Evolutionary conservation across 805 yeast species (phyloP), one percentile per base, ranked within the genome.

Genomic region (Starmerella sp.): DNA sequence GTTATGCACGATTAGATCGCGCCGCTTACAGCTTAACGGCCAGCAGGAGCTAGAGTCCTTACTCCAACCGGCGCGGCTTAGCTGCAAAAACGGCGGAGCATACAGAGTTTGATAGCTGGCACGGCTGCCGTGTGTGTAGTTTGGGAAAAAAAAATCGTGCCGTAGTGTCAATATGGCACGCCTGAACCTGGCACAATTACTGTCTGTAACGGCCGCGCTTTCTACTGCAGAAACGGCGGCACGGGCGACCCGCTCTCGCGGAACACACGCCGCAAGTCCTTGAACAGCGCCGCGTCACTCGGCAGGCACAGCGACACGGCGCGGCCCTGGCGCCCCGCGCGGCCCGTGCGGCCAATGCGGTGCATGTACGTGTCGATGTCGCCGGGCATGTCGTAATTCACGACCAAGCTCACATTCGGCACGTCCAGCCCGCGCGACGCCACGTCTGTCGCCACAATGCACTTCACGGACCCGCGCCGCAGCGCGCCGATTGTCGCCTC

Each of bases 391-490:
- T 91, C 96, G 65, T 77, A 90, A 67, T 91, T 93, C 22, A 93
- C 68, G 9, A 91, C 97, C 37, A 90, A 67, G 0, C 93, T 80
- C 7, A 91, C 95, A 61, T 86, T 77, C 1, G 88, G 83, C n/a
- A 91, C 82, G 68, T 93, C 97, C 46, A 91, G 79, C 66, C 98
- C 98, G 71, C 98, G 79, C 3, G 96, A 95, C 0, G 97, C 97
- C 29, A 91, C 88, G 67, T 91, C 96, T 0, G 97, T 93, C 3
- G 97, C 97, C 15, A 91, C 82, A 44, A 91, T 70, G 6, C 86
- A 73, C 51, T 81, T 82, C 0, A 77, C 77, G 29, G 71, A 69
- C 1, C 84, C 82, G 6, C 69, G 60, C 46, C 82, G 75, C 58
- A 91, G 75, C 36, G 79, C 74, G 9, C 72, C 69, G 15, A 91